These are phyloP conservation scores for Beauveria australis DNA, from an alignment of 2,329 filamentous ascomycete species.

Conservation along the genomic window DNA sequence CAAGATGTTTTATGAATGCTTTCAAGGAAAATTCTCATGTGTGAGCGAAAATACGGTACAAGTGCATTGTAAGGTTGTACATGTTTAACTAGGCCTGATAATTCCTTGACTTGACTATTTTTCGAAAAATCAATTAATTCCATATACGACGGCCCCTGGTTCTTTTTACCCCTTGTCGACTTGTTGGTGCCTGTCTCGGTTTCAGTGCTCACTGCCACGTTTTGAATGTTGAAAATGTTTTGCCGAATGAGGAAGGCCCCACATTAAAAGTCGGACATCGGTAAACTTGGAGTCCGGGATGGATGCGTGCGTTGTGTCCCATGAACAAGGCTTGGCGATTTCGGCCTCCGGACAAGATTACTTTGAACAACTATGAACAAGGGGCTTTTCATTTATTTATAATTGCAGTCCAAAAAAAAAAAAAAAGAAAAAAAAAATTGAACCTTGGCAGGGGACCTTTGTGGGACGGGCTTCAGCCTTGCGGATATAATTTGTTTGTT, in stretches of 20 bases:
- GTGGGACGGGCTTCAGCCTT: background rate
- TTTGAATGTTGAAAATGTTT: no score
- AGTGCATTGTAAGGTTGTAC: no score
- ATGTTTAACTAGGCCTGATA: no score
- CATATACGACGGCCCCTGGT: no score
- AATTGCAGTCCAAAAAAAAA: no score
- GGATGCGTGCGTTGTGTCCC: no score
- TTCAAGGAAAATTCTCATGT: background rate
- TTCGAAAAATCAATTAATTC: no score
- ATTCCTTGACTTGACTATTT: no score
- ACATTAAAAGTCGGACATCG: background rate
- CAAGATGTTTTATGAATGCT: background rate
- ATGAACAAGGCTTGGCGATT: background rate
- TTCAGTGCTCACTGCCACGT: no score
- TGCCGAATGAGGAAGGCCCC: background rate
- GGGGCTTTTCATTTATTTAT: background rate
- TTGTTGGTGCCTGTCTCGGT: no score
- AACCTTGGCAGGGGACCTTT: background rate
- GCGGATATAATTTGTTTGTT: background rate
- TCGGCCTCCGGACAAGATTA: background rate
- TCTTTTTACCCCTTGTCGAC: no score
- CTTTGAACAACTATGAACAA: background rate
- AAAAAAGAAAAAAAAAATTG: no score
- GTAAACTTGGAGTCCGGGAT: background rate
- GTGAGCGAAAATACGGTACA: background rate